Evolutionary conservation across 2,329 filamentous ascomycete species (phyloP), one percentile per base, ranked within the genome.

Genomic region (Aspergillus pseudotamarii): DNA sequence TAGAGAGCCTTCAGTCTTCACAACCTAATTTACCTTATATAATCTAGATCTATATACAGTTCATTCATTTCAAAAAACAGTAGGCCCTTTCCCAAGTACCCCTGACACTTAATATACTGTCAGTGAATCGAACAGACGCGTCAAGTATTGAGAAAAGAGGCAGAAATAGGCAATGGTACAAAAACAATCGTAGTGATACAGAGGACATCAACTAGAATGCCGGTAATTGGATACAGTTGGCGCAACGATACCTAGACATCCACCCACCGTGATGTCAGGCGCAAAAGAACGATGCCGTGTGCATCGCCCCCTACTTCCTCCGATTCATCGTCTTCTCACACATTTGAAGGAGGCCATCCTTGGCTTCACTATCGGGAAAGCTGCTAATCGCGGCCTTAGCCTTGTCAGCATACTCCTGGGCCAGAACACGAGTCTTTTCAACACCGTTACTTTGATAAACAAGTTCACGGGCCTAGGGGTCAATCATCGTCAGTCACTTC

Each of bases 321-420:
- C 94, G 86, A 80, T 93, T 90, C 82, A 97, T 88, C 19, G 94
- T 93, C 83, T 97, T 97, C 71, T 90, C 86, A 69, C 93, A 96
- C 92, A 98, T 97, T 73, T 97, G 93, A 53, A 97, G 83, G 46
- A 99, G 83, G 0, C 94, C 94, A 34, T 91, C 87, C 82, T 97
- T 98, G 63, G 95, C 95, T 68, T 98, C 94, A 76, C 93, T 94
- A n/a, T 94, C 90, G 8, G 95, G 95, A 78, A 99, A 97, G 53
- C 83, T 81, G 67, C 86, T 85, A 72, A 99, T 91, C n/a, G 94
- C 92, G 6, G 88, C 85, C 64, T 96, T 91, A 32, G 95, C 95
- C 74, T 92, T 92, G 74, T 95, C 90, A 45, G 91, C 90, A 77
- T 97, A 99, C 72, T 96, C 91, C 75, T 96, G 90, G 1, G 95